These are phyloP conservation scores for Oryza nivara DNA, from an alignment of 176 grass and related monocot genomes.

Conservation along the genomic window DNA sequence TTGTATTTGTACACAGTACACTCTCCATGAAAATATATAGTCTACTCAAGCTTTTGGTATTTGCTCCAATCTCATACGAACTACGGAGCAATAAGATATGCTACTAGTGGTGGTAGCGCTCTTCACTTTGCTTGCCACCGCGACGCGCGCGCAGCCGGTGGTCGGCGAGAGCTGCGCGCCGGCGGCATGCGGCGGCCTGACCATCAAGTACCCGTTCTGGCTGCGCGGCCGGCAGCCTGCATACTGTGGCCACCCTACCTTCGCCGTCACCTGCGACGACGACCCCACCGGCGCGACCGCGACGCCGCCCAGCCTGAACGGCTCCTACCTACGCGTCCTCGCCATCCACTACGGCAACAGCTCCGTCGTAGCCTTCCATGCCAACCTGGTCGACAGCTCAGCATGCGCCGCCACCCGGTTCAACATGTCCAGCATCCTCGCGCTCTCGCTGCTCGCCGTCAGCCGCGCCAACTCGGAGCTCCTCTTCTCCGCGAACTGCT, in stretches of 20 bases:
- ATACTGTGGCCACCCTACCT: conserved; percentile 60
- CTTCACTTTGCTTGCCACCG: not conserved
- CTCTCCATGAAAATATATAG: no score
- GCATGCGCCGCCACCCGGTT: conserved; percentile 35
- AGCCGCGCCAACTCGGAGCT: conserved; percentile 54
- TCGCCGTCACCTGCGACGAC: conserved; percentile 37
- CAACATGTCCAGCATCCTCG: conserved; percentile 46
- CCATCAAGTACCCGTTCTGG: conserved; percentile 72
- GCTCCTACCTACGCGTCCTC: conserved; percentile 38
- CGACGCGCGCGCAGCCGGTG: not conserved
- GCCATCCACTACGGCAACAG: conserved; percentile 54
- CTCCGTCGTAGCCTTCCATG: conserved; percentile 45
- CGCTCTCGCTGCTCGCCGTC: conserved; percentile 29
- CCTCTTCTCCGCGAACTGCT: conserved; percentile 54
- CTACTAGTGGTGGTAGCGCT: no score
- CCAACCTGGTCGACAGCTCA: not conserved
- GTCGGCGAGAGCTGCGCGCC: conserved; percentile 32
- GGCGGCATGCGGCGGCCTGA: conserved; percentile 52
- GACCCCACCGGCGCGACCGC: not conserved
- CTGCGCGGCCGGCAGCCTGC: conserved; percentile 33
- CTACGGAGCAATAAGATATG: no score
- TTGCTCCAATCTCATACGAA: no score
- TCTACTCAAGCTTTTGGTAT: no score
- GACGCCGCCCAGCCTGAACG: conserved; percentile 31
- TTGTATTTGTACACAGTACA: no score